A percentile compares a stretch with the other conserved stretches of the same genome.
These are phyloP conservation scores for Phyllosticta capitalensis DNA, from an alignment of 2,329 filamentous ascomycete species.

Conservation along the genomic window DNA sequence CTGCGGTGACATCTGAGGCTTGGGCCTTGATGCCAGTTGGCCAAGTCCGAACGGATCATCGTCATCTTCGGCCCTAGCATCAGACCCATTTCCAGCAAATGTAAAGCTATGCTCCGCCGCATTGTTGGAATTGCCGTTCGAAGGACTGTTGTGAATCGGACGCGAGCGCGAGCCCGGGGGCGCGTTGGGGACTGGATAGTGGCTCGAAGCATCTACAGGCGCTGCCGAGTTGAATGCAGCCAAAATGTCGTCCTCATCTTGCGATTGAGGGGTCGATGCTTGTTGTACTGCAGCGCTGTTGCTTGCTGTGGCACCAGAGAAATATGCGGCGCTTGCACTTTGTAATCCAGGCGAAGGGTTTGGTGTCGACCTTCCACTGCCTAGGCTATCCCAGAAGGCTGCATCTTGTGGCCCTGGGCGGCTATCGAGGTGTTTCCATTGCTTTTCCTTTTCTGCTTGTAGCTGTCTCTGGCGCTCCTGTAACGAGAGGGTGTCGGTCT, in stretches of 20 bases:
- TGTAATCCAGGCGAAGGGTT: constrained; percentile 24
- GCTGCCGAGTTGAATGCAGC: constrained; percentile 52
- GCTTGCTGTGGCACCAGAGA: constrained; percentile 26
- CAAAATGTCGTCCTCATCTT: constrained; percentile 49
- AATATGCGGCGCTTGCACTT: constrained; percentile 19
- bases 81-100: background rate
- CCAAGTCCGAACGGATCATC: constrained; percentile 78
- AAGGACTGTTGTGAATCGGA: background rate
- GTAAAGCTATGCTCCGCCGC: background rate
- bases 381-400: constrained; percentile 68
- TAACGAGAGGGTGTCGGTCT: constrained; percentile 59
- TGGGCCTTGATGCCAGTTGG: constrained; percentile 43
- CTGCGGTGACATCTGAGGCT: constrained; percentile 17
- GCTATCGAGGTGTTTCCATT: constrained; percentile 61
- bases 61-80: constrained; percentile 41
- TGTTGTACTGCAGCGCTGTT: constrained; percentile 21
- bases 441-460: constrained; percentile 66
- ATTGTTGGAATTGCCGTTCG: background rate
- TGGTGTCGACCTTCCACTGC: constrained; percentile 41
- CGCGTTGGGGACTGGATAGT: constrained; percentile 42
- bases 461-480: constrained; percentile 58
- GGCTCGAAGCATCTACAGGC: constrained; percentile 49
- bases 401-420: constrained; percentile 62
- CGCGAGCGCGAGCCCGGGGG: constrained; percentile 20
- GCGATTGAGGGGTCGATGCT: constrained; percentile 14